These are phyloP conservation scores for Hirsutella rhossiliensis DNA, from an alignment of 2,329 filamentous ascomycete species.

Conservation along the genomic window DNA sequence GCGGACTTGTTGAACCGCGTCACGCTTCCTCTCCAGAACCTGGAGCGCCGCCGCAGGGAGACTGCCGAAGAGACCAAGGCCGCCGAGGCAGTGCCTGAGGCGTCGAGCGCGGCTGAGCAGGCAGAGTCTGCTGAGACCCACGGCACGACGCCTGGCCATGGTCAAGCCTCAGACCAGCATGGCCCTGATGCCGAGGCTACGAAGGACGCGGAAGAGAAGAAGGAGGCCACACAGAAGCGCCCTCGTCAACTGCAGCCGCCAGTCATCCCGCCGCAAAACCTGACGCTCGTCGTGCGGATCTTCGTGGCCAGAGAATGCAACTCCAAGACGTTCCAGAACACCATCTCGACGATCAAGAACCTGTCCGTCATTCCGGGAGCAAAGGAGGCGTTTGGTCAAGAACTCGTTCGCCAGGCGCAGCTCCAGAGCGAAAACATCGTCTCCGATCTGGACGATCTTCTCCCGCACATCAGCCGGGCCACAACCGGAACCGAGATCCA, in stretches of 20 bases:
- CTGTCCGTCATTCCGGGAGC: constrained; percentile 85
- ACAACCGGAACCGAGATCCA: constrained; percentile 89
- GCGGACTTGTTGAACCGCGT: constrained; percentile 80
- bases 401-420: constrained; percentile 80
- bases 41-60: constrained; percentile 76
- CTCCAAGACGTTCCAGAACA: constrained; percentile 96
- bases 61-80: constrained; percentile 41
- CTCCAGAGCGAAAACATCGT: constrained; percentile 75
- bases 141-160: constrained; percentile 13
- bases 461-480: constrained; percentile 77
- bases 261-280: constrained; percentile 75
- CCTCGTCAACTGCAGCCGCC: constrained; percentile 61
- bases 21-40: constrained; percentile 69
- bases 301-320: constrained; percentile 93
- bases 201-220: constrained; percentile 17
- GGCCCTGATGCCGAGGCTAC: constrained; percentile 9
- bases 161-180: constrained; percentile 12
- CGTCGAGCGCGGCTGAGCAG: constrained; percentile 14
- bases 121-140: constrained; percentile 5
- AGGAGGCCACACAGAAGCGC: constrained; percentile 32
- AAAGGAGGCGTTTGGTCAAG: constrained; percentile 82
- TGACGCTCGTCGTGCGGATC: constrained; percentile 91
- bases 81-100: constrained; percentile 23
- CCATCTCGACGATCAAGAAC: constrained; percentile 96
- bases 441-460: constrained; percentile 69